Percentiles rank a stretch among this genome's conserved stretches.
These are phyloP conservation scores for Wickerhamomyces pijperi DNA, from an alignment of 805 yeast species.

Conservation along the genomic window DNA sequence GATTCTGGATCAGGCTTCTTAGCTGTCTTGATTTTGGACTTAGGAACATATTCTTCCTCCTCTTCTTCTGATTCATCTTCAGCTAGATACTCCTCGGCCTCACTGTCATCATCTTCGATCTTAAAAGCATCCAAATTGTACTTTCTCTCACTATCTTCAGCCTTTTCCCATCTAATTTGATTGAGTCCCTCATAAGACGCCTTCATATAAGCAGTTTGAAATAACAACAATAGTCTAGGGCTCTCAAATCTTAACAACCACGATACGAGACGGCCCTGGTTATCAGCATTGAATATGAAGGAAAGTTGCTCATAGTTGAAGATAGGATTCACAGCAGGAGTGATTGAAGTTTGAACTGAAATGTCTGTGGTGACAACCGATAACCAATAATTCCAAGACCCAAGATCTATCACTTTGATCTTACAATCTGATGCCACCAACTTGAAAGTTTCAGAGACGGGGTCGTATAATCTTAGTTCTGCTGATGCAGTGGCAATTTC, in stretches of 20 bases:
- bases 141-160: slow-evolving; percentile 34
- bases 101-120: slow-evolving; percentile 15
- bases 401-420: slow-evolving; percentile 32
- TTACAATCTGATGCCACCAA: slow-evolving; percentile 24
- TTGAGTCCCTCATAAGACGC: slow-evolving; percentile 55
- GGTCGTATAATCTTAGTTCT: slow-evolving; percentile 46
- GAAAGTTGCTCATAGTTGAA: slow-evolving; percentile 46
- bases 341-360: slow-evolving; percentile 29
- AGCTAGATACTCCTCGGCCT: slow-evolving; percentile 11
- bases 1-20: slow-evolving; percentile 24
- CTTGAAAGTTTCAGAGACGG: slow-evolving; percentile 35
- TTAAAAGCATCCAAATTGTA: slow-evolving; percentile 47
- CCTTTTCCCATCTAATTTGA: slow-evolving; percentile 33
- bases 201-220: slow-evolving; percentile 41
- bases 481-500: slow-evolving; percentile 6
- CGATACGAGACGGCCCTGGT: slow-evolving; percentile 33
- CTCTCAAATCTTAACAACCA: slow-evolving; percentile 49
- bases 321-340: slow-evolving; percentile 49
- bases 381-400: slow-evolving; percentile 42
- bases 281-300: slow-evolving; percentile 52
- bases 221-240: slow-evolving; percentile 29
- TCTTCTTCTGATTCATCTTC: slow-evolving; percentile 24
- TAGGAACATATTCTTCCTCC: slow-evolving; percentile 25
- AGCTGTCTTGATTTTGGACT: slow-evolving; percentile 14
- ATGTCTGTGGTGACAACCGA: slow-evolving; percentile 25